Conservation (phyloP, 1,139 yeast genomes). For the Candida anutae region DNA sequence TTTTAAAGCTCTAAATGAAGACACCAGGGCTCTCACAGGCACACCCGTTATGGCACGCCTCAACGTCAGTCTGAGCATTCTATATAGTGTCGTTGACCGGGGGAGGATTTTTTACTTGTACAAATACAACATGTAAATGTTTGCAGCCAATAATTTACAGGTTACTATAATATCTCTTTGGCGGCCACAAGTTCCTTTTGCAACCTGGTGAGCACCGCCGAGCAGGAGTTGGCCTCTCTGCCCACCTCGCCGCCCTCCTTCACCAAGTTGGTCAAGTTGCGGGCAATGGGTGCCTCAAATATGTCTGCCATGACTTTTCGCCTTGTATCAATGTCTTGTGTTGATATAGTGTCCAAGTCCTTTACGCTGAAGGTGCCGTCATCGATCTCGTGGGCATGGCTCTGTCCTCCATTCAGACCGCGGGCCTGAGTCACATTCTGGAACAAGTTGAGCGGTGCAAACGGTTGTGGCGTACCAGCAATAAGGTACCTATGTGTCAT, state of each 20-base stretch:
- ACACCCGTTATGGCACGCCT: too few species aligned
- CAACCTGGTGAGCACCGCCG: slow-evolving; percentile 12
- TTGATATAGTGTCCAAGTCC: slow-evolving; percentile 27
- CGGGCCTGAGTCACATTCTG: slow-evolving; percentile 19
- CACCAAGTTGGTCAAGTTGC: slow-evolving; percentile 44
- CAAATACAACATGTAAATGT: too few species aligned
- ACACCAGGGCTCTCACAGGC: too few species aligned
- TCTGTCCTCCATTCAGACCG: slow-evolving; percentile 2
- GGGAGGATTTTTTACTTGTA: too few species aligned
- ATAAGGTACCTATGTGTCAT: slow-evolving; percentile 44
- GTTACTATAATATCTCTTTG: too few species aligned
- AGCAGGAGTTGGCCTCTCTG: slow-evolving; percentile 41
- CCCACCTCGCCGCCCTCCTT: slow-evolving; percentile 78
- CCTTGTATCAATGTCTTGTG: slow-evolving; percentile 61
- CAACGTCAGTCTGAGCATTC: too few species aligned
- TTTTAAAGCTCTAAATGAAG: too few species aligned
- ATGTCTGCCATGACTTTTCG: slow-evolving; percentile 45
- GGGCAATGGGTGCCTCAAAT: slow-evolving; percentile 40
- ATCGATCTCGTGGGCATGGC: slow-evolving; percentile 7
- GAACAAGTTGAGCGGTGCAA: slow-evolving; percentile 49
- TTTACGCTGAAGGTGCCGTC: slow-evolving; percentile 22
- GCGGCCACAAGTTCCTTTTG: too few species aligned
- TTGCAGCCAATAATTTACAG: too few species aligned
- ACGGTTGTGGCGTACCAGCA: slow-evolving; percentile 47
- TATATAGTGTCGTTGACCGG: too few species aligned